Conservation (phyloP, 2,329 filamentous ascomycete species). For the Shiraia sp. region DNA sequence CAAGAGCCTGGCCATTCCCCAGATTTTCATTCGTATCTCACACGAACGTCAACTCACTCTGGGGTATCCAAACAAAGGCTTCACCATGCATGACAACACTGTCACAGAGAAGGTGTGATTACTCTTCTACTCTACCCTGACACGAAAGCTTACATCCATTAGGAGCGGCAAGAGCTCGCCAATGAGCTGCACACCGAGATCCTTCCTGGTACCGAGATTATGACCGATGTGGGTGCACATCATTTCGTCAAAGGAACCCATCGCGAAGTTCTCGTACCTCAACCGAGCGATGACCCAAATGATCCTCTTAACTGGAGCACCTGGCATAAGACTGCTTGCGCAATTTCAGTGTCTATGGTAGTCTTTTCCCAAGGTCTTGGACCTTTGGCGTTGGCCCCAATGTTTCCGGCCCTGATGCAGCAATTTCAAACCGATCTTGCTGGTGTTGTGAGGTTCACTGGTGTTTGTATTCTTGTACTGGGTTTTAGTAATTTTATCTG, state of each 20-base stretch:
- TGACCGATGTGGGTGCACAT: slow-evolving; percentile 63
- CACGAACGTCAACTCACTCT: background rate
- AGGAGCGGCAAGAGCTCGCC: slow-evolving; percentile 54
- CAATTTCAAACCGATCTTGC: slow-evolving; percentile 59
- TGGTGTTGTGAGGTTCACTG: slow-evolving; percentile 61
- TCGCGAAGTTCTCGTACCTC: slow-evolving; percentile 56
- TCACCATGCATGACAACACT: slow-evolving; percentile 13
- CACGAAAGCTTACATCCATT: slow-evolving; percentile 1
- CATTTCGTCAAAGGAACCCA: slow-evolving; percentile 63
- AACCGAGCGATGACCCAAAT: slow-evolving; percentile 55
- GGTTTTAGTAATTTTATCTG: slow-evolving; percentile 65
- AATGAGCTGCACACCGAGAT: slow-evolving; percentile 58
- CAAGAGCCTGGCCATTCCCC: background rate
- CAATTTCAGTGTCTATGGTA: slow-evolving; percentile 51
- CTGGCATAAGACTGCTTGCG: slow-evolving; percentile 55
- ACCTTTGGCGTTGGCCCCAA: slow-evolving; percentile 59
- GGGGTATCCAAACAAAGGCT: background rate
- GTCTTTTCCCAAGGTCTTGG: slow-evolving; percentile 60
- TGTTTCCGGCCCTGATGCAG: slow-evolving; percentile 63
- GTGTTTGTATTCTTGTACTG: slow-evolving; percentile 59
- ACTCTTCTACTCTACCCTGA: no score
- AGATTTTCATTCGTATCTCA: background rate
- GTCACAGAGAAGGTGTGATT: slow-evolving; percentile 13
- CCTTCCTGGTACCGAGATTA: slow-evolving; percentile 62
- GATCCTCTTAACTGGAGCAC: slow-evolving; percentile 61